Evolutionary conservation across 2,329 filamentous ascomycete species (phyloP).

Genomic region (Penicillium sp.): DNA sequence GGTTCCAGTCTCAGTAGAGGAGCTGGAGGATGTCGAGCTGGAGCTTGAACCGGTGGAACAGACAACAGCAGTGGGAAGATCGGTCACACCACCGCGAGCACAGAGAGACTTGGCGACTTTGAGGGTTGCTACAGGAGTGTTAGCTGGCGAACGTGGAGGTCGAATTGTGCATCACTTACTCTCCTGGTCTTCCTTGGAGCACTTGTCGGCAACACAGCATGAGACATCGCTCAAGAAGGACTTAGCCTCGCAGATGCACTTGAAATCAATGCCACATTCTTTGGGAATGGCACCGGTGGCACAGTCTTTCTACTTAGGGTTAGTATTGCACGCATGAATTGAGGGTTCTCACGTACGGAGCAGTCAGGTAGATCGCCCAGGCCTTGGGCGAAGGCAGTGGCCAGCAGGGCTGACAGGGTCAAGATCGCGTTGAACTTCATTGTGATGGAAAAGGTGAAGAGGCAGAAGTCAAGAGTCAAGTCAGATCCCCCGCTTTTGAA

Average conservation of each 20-base stretch:
- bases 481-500: neutral
- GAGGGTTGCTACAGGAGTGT: slow-evolving; percentile 31
- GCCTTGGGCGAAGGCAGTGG: slow-evolving; percentile 50
- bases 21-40: neutral
- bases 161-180: slow-evolving; percentile 26
- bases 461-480: neutral
- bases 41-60: slow-evolving; percentile 22
- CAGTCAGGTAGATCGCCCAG: slow-evolving; percentile 52
- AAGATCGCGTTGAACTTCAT: slow-evolving; percentile 57
- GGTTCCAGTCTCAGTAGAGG: slow-evolving; percentile 3
- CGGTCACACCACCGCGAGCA: slow-evolving; percentile 37
- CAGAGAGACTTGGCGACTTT: slow-evolving; percentile 42
- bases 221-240: slow-evolving; percentile 52
- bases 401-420: slow-evolving; percentile 56
- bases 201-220: slow-evolving; percentile 53
- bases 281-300: slow-evolving; percentile 45
- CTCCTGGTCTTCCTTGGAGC: slow-evolving; percentile 45
- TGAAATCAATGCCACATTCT: slow-evolving; percentile 45
- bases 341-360: slow-evolving; percentile 52
- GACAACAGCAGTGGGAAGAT: slow-evolving; percentile 35
- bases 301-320: slow-evolving; percentile 36
- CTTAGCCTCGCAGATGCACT: slow-evolving; percentile 52
- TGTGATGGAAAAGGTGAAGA: slow-evolving; percentile 3
- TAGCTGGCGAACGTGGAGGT: neutral
- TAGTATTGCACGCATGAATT: neutral